Base-by-base conservation (phyloP, 2,329 filamentous ascomycete genomes). In the Xenoacremonium recifei region DNA sequence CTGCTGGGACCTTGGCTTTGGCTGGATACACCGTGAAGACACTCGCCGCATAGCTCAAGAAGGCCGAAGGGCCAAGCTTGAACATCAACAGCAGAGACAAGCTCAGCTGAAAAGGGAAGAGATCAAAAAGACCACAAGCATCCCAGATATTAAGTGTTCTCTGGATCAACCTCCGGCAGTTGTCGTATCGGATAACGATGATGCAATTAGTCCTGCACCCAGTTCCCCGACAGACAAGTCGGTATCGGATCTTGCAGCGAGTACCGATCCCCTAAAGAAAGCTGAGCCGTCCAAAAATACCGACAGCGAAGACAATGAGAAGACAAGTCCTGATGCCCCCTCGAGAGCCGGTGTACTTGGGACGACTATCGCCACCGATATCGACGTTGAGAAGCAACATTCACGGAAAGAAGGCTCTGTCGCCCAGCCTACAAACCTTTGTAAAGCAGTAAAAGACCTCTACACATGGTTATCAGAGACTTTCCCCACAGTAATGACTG, bases 401-500 rank as follows among this genome's bases (percentile, higher is more conserved):
- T 7, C 23, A 13, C 23, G 23, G 23, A 27, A 13, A 13, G 63
- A 88, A 1, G 63, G 73, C 2, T 83, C 80, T 0, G 51, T 81
- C 0, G 42, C 66, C 4, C 49, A 51, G 1, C n/a, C n/a, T n/a
- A n/a, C n/a, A n/a, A n/a, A n/a, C n/a, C n/a, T n/a, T n/a, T n/a
- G n/a, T n/a, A n/a, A n/a, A n/a, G n/a, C n/a, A n/a, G n/a, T n/a
- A n/a, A n/a, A n/a, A n/a, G 61, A 76, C 10, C 42, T 53, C 0
- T 79, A 79, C 42, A 57, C 60, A n/a, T 87, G 82, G 83, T 67
- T 67, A 0, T 80, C 84, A 47, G 81, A 84, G 55, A 88, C 84
- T 0, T 89, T 89, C 35, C 85, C 85, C 0, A 88, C 84, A 0
- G 77, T 79, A 2, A 79, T 80, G 16, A 78, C 80, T 0, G 84